phyloP scores from a whole-genome alignment of 345 rosid genomes.

The Bruguiera sexangula region DNA sequence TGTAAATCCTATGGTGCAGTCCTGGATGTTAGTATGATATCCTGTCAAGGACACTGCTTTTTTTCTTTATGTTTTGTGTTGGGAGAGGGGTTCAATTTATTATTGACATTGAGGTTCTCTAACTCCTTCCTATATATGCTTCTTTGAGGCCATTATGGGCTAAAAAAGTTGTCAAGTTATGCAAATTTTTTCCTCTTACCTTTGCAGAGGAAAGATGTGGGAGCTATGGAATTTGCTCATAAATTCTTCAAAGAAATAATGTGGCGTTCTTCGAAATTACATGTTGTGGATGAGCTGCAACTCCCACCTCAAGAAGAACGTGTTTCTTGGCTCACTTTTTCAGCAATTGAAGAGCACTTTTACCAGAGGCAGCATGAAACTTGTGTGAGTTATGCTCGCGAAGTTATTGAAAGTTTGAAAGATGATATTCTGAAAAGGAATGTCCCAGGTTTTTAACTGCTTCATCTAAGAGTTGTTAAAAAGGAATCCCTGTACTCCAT shows the following conservation, averaged over 20 bases:
- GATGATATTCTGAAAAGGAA: constrained; percentile 72
- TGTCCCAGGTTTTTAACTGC: constrained; percentile 40
- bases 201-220: constrained; percentile 61
- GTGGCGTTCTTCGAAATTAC: constrained; percentile 95
- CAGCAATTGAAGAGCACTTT: constrained; percentile 90
- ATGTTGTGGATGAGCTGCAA: constrained; percentile 88
- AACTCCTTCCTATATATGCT: background rate
- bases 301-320: constrained; percentile 93
- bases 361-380: constrained; percentile 96
- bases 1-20: too few relatives aligned
- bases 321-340: constrained; percentile 78
- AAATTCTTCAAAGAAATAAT: constrained; percentile 70
- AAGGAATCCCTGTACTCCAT: background rate
- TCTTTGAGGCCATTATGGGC: constrained; percentile 8
- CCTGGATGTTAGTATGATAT: too few relatives aligned
- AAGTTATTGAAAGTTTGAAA: constrained; percentile 79
- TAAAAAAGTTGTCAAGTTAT: constrained; percentile 3
- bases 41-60: too few relatives aligned
- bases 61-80: too few relatives aligned
- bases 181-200: constrained; percentile 4
- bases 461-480: constrained; percentile 23
- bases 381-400: constrained; percentile 83
- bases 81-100: too few relatives aligned
- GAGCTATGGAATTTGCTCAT: constrained; percentile 78
- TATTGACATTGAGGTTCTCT: too few relatives aligned